phyloP scores from a whole-genome alignment of 345 rosid genomes.

The Populus pruinosa region DNA sequence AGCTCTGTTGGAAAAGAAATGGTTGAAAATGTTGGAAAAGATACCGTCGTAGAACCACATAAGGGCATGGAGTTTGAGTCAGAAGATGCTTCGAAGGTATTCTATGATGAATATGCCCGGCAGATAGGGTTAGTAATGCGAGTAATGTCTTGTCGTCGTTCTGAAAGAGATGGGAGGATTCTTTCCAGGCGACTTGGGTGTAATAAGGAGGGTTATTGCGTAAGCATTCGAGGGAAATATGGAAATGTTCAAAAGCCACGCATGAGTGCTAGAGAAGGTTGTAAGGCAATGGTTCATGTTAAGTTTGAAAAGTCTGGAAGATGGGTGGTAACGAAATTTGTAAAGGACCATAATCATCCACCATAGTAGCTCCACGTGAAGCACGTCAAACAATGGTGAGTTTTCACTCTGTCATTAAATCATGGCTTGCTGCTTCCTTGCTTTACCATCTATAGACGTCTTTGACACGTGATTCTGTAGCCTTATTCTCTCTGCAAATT shows the following conservation, averaged over 20 bases:
- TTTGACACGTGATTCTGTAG: neutral
- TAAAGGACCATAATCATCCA: constrained; percentile 85
- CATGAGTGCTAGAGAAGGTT: constrained; percentile 81
- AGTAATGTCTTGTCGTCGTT: constrained; percentile 89
- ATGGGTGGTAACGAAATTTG: constrained; percentile 83
- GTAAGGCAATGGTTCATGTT: constrained; percentile 88
- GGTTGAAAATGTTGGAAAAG: constrained; percentile 31
- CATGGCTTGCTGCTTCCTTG: neutral
- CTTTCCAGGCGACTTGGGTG: constrained; percentile 90
- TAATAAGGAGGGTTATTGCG: constrained; percentile 87
- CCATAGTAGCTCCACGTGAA: constrained; percentile 64
- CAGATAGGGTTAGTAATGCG: constrained; percentile 85
- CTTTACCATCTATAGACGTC: neutral
- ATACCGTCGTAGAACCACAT: constrained; percentile 48
- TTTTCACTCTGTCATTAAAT: constrained; percentile 5
- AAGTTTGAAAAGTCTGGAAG: constrained; percentile 67
- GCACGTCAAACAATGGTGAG: constrained; percentile 81
- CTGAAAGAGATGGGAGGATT: constrained; percentile 86
- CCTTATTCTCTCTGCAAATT: neutral
- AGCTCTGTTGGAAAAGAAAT: constrained; percentile 34
- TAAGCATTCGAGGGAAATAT: constrained; percentile 68
- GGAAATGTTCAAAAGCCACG: constrained; percentile 71
- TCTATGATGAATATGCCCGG: constrained; percentile 81
- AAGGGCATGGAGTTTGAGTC: constrained; percentile 89
- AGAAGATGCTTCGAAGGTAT: constrained; percentile 81